These are phyloP conservation scores for Choiromyces venosus DNA, from an alignment of 495 filamentous ascomycete species.

Conservation along the genomic window DNA sequence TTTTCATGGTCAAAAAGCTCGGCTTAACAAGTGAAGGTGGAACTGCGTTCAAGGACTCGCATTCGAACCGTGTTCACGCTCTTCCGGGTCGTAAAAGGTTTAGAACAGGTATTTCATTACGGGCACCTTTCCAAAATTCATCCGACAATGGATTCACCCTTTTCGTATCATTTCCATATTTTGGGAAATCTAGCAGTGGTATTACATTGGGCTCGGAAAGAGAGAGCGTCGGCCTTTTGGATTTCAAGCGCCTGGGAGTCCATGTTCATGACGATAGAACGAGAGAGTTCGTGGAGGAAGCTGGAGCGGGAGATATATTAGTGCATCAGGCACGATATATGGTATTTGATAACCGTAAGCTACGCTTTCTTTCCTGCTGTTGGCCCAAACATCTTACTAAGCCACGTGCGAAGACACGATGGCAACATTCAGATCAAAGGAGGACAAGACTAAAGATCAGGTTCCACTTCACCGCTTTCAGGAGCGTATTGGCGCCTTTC, in stretches of 20 bases:
- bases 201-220: not conserved
- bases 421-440: not conserved
- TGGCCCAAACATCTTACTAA: not conserved
- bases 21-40: not conserved
- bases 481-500: not conserved
- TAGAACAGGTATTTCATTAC: not conserved
- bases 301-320: not conserved
- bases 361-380: not conserved
- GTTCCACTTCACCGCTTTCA: not conserved
- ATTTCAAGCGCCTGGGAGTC: not conserved
- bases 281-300: no score
- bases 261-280: rapidly evolving
- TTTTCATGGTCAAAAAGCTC: not conserved
- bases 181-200: not conserved
- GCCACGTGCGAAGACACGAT: not conserved
- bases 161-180: not conserved
- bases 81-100: not conserved
- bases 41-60: not conserved
- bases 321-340: not conserved
- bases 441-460: not conserved
- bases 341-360: not conserved
- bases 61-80: not conserved
- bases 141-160: not conserved
- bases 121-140: not conserved
- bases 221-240: not conserved